phyloP scores from a whole-genome alignment of 768 basidiomycete genomes.

The Chalciporus piperatus region DNA sequence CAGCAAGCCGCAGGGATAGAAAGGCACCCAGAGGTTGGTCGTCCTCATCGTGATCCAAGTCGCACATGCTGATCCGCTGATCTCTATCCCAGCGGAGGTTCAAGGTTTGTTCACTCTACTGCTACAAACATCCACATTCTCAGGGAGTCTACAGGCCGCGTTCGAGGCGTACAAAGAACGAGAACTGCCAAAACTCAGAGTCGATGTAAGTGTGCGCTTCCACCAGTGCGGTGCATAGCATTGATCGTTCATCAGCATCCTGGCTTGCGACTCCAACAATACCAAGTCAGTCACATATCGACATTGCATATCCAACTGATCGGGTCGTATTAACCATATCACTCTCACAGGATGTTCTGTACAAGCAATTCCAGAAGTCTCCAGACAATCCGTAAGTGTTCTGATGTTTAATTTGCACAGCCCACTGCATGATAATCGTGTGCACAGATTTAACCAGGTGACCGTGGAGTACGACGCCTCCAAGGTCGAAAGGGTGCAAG shows the following conservation, averaged over 20 bases:
- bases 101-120: slow-evolving; percentile 51
- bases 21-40: slow-evolving; percentile 83
- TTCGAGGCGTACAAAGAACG: slow-evolving; percentile 88
- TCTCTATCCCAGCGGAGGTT: slow-evolving; percentile 65
- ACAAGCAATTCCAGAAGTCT: slow-evolving; percentile 95
- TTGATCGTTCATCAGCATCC: slow-evolving; percentile 57
- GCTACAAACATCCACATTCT: background rate
- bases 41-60: background rate
- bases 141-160: slow-evolving; percentile 52
- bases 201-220: slow-evolving; percentile 55
- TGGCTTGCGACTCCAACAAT: slow-evolving; percentile 87
- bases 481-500: slow-evolving; percentile 82
- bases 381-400: slow-evolving; percentile 86
- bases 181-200: slow-evolving; percentile 74
- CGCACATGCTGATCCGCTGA: slow-evolving; percentile 11
- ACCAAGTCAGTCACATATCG: slow-evolving; percentile 51
- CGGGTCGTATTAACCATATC: slow-evolving; percentile 2
- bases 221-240: background rate
- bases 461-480: slow-evolving; percentile 78
- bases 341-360: slow-evolving; percentile 65
- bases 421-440: slow-evolving; percentile 1
- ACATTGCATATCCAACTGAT: background rate
- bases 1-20: slow-evolving; percentile 85
- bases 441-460: slow-evolving; percentile 76
- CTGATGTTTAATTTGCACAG: slow-evolving; percentile 2